These are phyloP conservation scores for Neofusicoccum ribis DNA, from an alignment of 2,329 filamentous ascomycete genomes.

Conservation along the genomic window DNA sequence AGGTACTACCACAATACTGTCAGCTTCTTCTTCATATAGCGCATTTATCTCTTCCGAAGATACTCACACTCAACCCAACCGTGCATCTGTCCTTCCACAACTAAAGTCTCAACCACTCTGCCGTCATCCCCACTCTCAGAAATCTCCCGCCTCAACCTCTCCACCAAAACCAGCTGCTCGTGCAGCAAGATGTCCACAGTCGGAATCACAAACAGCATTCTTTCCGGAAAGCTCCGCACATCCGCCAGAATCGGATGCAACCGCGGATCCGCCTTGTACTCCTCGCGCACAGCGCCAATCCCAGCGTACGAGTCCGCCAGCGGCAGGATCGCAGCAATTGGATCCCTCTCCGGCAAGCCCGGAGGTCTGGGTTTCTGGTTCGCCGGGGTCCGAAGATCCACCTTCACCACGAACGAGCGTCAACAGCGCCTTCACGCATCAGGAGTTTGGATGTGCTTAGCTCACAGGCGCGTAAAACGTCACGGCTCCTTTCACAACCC, in stretches of 20 bases:
- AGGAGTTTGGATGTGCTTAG: too few species aligned
- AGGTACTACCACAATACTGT: constrained; percentile 20
- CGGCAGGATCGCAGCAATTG: neutral
- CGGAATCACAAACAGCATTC: constrained; percentile 45
- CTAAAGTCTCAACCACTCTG: constrained; percentile 25
- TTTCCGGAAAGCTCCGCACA: constrained; percentile 36
- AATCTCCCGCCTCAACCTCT: constrained; percentile 35
- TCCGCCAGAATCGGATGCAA: constrained; percentile 41
- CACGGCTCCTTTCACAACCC: constrained; percentile 26
- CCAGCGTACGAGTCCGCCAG: constrained; percentile 49
- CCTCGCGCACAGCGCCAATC: constrained; percentile 22
- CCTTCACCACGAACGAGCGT: too few species aligned
- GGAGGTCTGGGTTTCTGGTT: neutral
- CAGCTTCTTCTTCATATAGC: neutral
- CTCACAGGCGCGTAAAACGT: constrained; percentile 40
- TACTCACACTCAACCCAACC: constrained; percentile 34
- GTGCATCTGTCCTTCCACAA: constrained; percentile 33
- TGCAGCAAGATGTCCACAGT: constrained; percentile 44
- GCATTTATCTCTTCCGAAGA: neutral
- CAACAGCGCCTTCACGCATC: too few species aligned
- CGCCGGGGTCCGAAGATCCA: constrained; percentile 20
- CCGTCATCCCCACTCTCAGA: constrained; percentile 28
- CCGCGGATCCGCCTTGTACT: constrained; percentile 25
- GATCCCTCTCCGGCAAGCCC: neutral
- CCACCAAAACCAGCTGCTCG: constrained; percentile 43